phyloP scores from a whole-genome alignment of 148 eudicot species.

The Pharnaceum exiguum region DNA sequence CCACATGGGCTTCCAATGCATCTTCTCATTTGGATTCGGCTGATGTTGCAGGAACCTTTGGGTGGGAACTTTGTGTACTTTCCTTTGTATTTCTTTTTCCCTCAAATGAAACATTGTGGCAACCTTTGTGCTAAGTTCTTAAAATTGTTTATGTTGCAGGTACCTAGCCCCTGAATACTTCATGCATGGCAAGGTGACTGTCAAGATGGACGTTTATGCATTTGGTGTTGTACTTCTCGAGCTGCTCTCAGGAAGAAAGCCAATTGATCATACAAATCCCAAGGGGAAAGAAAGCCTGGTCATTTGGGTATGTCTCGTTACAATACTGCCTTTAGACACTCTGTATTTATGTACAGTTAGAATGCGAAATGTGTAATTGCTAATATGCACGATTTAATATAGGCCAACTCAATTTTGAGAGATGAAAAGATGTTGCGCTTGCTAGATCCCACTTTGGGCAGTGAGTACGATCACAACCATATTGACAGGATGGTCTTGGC shows the following conservation, averaged over 20 bases:
- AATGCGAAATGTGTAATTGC: background rate
- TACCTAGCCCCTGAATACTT: conserved; percentile 58
- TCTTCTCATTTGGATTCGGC: conserved; percentile 48
- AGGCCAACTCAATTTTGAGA: conserved; percentile 61
- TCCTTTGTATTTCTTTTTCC: background rate
- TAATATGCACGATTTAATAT: conserved; percentile 3
- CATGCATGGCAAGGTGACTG: conserved; percentile 55
- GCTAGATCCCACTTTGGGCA: conserved; percentile 53
- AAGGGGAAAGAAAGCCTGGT: conserved; percentile 53
- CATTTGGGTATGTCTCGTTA: conserved; percentile 36
- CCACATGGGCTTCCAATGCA: conserved; percentile 60
- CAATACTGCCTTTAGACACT: background rate
- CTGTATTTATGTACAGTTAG: background rate
- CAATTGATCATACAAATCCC: conserved; percentile 38
- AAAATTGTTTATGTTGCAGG: conserved; percentile 20
- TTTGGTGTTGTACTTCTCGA: conserved; percentile 58
- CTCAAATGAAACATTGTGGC: background rate
- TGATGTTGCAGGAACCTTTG: conserved; percentile 95
- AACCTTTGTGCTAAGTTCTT: background rate
- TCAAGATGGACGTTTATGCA: conserved; percentile 45
- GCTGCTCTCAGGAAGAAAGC: conserved; percentile 50
- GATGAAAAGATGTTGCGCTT: conserved; percentile 46
- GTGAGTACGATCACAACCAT: conserved; percentile 39
- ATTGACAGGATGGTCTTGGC: conserved; percentile 79
- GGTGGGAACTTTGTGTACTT: conserved; percentile 35